These are phyloP conservation scores for Cladosporium sp. DNA, from an alignment of 2,329 filamentous ascomycete genomes.

Conservation along the genomic window DNA sequence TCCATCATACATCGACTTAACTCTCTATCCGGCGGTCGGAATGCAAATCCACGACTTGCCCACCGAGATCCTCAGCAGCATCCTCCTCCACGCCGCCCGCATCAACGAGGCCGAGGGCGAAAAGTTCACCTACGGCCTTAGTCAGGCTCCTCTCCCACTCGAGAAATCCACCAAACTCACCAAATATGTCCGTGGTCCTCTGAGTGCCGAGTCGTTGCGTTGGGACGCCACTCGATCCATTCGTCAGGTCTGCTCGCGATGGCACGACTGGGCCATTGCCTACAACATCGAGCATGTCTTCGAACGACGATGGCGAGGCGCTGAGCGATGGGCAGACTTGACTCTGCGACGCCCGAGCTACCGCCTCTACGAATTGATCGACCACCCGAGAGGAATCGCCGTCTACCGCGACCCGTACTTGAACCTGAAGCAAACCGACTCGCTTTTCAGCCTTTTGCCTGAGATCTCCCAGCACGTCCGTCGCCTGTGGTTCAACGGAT, in stretches of 20 bases:
- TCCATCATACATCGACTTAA: neutral
- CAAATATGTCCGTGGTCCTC: constrained; percentile 48
- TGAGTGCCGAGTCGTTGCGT: constrained; percentile 46
- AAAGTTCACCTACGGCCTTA: constrained; percentile 50
- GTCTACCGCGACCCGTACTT: constrained; percentile 51
- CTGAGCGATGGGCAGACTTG: constrained; percentile 48
- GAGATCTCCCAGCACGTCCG: constrained; percentile 45
- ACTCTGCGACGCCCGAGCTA: constrained; percentile 39
- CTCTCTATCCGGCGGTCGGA: constrained; percentile 2
- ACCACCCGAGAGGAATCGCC: constrained; percentile 41
- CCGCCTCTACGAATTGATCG: constrained; percentile 45
- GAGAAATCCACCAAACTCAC: constrained; percentile 40
- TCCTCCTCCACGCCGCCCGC: constrained; percentile 46
- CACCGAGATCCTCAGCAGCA: constrained; percentile 47
- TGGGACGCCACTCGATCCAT: constrained; percentile 49
- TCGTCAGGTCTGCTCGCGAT: constrained; percentile 45
- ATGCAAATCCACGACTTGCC: constrained; percentile 46
- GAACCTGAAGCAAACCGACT: constrained; percentile 44
- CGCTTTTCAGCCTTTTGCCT: constrained; percentile 42
- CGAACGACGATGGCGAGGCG: constrained; percentile 49
- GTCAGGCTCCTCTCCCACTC: constrained; percentile 44
- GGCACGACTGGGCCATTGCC: constrained; percentile 51
- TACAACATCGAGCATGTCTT: constrained; percentile 49
- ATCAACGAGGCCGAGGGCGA: constrained; percentile 45
- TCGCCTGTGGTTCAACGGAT: constrained; percentile 52